Conservation (phyloP, 2,329 filamentous ascomycete genomes). For the Botryotinia convoluta region DNA sequence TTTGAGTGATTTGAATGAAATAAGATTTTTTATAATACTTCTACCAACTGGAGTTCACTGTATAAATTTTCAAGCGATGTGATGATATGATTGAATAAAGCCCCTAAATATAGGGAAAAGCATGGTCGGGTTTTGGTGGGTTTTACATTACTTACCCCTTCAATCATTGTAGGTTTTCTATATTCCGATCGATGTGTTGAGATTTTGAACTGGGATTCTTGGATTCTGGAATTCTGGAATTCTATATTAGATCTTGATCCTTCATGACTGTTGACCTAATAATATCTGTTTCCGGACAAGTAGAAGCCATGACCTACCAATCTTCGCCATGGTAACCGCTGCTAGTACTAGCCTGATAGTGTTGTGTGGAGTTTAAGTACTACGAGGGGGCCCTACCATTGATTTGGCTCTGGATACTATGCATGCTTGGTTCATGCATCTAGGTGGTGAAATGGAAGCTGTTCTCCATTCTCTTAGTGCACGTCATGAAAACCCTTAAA, state of each 20-base stretch:
- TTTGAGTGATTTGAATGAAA: too few species aligned
- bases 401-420: conserved; percentile 2
- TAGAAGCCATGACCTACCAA: background rate
- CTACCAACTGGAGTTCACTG: too few species aligned
- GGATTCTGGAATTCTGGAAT: background rate
- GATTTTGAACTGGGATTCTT: background rate
- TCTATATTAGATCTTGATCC: background rate
- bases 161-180: background rate
- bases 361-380: background rate
- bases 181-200: conserved; percentile 1
- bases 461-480: conserved; percentile 2
- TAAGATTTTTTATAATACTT: too few species aligned
- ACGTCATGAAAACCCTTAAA: background rate
- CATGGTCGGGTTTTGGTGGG: too few species aligned
- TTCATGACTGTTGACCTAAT: background rate
- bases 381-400: background rate
- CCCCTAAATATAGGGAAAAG: too few species aligned
- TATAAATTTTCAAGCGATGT: too few species aligned
- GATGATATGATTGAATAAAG: too few species aligned
- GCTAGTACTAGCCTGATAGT: background rate
- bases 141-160: too few species aligned
- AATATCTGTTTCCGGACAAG: background rate
- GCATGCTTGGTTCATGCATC: conserved; percentile 1
- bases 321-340: background rate
- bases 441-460: background rate